Percentiles rank a stretch among this genome's conserved stretches.
Evolutionary conservation across 176 grass and related monocot genomes (phyloP).

Genomic region (Eragrostis curvula): DNA sequence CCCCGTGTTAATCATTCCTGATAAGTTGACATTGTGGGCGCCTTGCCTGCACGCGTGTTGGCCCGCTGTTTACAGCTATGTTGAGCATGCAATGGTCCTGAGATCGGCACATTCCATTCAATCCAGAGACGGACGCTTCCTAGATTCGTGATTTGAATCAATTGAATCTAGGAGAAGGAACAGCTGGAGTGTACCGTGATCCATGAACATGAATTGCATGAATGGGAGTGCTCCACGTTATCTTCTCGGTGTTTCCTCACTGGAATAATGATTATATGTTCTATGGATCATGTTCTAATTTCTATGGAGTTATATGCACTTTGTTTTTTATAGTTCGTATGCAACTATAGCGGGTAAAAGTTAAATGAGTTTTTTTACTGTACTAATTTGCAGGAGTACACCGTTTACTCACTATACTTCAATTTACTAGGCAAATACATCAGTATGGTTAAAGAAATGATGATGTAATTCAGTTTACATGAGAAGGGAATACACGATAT

Average conservation of each 20-base stretch:
- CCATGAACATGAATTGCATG: conserved; percentile 4
- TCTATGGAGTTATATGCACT: neutral
- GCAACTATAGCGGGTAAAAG: neutral
- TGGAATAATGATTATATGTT: neutral
- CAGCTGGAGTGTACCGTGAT: neutral
- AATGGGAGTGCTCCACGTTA: neutral
- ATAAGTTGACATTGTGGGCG: conserved; percentile 28
- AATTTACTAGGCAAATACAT: neutral
- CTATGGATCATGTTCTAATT: neutral
- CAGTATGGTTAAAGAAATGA: neutral
- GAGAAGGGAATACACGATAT: neutral
- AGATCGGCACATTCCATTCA: neutral
- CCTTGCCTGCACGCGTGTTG: conserved; percentile 23
- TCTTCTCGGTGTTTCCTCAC: neutral
- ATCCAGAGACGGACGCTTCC: conserved; percentile 3
- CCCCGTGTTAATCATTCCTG: neutral
- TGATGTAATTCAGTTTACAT: neutral
- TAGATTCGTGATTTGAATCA: conserved; percentile 39
- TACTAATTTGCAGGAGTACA: neutral
- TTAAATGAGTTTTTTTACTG: neutral
- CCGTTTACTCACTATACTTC: neutral
- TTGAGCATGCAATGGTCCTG: conserved; percentile 9
- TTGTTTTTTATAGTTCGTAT: no score
- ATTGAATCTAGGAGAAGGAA: conserved; percentile 15
- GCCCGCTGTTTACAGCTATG: conserved; percentile 32